Conservation (phyloP, 352 stramenopile genomes). For the Globisporangium cylindrosporum region DNA sequence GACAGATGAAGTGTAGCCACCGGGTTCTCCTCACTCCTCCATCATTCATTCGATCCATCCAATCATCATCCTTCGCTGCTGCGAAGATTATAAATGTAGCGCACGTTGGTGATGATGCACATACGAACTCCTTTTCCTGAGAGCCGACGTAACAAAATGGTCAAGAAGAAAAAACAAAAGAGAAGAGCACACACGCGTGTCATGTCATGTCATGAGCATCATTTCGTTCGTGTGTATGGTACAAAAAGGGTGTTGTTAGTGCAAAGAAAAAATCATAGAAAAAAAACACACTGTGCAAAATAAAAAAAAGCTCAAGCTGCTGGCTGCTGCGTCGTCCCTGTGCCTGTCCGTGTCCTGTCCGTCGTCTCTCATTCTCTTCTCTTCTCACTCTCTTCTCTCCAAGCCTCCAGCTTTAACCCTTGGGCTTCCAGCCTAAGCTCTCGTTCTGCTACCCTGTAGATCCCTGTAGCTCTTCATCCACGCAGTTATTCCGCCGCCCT, state of each 20-base stretch:
- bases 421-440: not conserved
- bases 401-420: not conserved
- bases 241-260: slow-evolving; percentile 15
- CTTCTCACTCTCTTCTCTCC: slow-evolving; percentile 1
- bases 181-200: not conserved
- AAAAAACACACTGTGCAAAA: slow-evolving; percentile 12
- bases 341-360: slow-evolving; percentile 3
- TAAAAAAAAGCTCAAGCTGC: slow-evolving; percentile 8
- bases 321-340: slow-evolving; percentile 1
- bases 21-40: not conserved
- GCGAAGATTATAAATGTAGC: not conserved
- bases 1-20: not conserved
- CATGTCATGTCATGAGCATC: not conserved
- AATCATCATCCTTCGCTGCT: not conserved
- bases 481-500: slow-evolving; percentile 12
- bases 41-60: not conserved
- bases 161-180: not conserved
- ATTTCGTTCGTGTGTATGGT: slow-evolving; percentile 11
- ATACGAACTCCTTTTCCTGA: too few relatives aligned
- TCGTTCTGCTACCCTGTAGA: not conserved
- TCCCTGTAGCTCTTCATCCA: not conserved
- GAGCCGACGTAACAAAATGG: not conserved
- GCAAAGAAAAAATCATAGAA: slow-evolving; percentile 6
- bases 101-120: not conserved
- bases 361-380: not conserved